Evolutionary conservation across 2,329 filamentous ascomycete genomes (phyloP).

Genomic region (Metarhizium robertsii): DNA sequence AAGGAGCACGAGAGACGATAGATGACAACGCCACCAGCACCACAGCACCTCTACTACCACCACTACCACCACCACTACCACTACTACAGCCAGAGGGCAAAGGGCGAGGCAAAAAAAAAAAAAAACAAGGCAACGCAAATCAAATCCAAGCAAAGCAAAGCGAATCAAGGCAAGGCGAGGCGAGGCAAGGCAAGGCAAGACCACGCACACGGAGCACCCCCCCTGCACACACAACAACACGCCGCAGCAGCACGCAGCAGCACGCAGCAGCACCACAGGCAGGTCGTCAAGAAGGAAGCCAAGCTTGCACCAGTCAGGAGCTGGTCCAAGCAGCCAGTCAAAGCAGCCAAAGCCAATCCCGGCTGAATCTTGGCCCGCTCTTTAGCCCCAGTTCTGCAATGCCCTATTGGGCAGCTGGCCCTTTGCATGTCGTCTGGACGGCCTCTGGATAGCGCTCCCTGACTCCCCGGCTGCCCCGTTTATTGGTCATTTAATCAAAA

Average conservation of each 20-base stretch:
- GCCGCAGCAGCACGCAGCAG: not conserved
- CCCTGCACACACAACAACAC: conserved; percentile 13
- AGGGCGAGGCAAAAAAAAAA: not conserved
- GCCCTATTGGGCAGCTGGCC: conserved; percentile 41
- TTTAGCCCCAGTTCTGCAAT: conserved; percentile 37
- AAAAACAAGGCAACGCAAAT: not conserved
- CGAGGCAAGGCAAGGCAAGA: not conserved
- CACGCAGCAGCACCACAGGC: not conserved
- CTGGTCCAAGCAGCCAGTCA: conserved; percentile 3
- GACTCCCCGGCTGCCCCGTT: conserved; percentile 25
- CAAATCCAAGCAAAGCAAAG: not conserved
- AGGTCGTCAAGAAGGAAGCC: conserved; percentile 7
- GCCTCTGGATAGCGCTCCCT: conserved; percentile 18
- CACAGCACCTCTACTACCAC: too few species aligned
- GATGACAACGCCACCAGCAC: not conserved
- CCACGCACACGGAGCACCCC: not conserved
- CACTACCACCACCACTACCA: too few species aligned
- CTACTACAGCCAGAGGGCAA: not conserved
- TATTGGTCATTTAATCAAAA: conserved; percentile 45
- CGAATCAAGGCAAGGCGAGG: not conserved
- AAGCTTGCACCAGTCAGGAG: conserved; percentile 1
- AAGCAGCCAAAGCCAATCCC: conserved; percentile 20
- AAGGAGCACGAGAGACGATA: not conserved
- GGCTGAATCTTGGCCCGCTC: conserved; percentile 29
- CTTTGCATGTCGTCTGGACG: conserved; percentile 9